A percentile compares a stretch with the other conserved stretches of the same genome.
These are phyloP conservation scores for Perkinsus chesapeaki DNA, from an alignment of 169 alveolate genomes.

Conservation along the genomic window DNA sequence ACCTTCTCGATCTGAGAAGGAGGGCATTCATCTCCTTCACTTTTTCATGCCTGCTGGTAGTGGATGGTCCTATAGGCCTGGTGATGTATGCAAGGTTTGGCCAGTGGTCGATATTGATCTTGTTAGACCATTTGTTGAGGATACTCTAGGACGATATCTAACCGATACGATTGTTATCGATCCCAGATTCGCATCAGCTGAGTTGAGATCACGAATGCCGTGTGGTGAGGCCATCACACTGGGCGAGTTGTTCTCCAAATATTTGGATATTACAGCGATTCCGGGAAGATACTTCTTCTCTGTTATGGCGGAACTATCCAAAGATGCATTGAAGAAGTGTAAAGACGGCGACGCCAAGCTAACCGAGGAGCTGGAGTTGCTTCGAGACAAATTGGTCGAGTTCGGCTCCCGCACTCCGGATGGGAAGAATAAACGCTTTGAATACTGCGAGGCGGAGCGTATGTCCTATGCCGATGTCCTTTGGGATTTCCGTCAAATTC, in stretches of 20 bases:
- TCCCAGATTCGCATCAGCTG: background rate
- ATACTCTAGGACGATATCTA: background rate
- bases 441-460: slow-evolving; percentile 55
- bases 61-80: background rate
- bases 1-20: background rate
- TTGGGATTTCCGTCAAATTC: slow-evolving; percentile 48
- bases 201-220: background rate
- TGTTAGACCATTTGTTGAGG: background rate
- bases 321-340: slow-evolving; percentile 15
- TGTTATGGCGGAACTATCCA: slow-evolving; percentile 40
- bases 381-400: slow-evolving; percentile 42
- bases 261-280: slow-evolving; percentile 43
- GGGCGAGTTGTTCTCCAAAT: slow-evolving; percentile 31
- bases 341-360: background rate
- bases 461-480: slow-evolving; percentile 54
- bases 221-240: slow-evolving; percentile 11
- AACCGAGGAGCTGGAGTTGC: slow-evolving; percentile 6
- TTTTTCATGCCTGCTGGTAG: background rate
- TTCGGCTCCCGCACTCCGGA: slow-evolving; percentile 46
- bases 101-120: background rate
- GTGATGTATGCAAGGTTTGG: background rate
- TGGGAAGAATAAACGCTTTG: slow-evolving; percentile 54
- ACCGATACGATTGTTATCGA: background rate
- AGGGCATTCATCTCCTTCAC: background rate
- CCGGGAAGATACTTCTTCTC: slow-evolving; percentile 54